Evolutionary conservation across 371 early-diverging fungal genomes (phyloP).

Genomic region (Mucor piriformis): DNA sequence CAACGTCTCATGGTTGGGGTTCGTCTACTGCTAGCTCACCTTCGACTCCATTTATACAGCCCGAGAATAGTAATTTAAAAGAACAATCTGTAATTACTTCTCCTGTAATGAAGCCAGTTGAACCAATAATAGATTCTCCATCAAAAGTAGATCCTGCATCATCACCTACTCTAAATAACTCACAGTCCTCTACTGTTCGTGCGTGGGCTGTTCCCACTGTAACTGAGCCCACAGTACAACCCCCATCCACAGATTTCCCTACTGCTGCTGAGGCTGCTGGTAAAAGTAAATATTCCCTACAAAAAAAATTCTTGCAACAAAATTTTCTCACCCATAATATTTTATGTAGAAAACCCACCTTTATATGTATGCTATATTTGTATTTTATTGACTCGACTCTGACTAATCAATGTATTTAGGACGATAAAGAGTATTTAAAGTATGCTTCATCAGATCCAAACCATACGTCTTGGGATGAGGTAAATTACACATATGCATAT

Average conservation of each 20-base stretch:
- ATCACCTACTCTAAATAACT: constrained; percentile 16
- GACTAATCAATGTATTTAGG: constrained; percentile 7
- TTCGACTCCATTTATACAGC: constrained; percentile 2
- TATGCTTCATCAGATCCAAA: constrained; percentile 25
- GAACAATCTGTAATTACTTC: neutral
- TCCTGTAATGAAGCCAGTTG: constrained; percentile 1
- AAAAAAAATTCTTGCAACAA: neutral
- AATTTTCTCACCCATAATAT: constrained; percentile 5
- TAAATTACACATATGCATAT: constrained; percentile 7
- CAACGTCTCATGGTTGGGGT: constrained; percentile 39
- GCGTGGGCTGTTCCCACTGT: constrained; percentile 29
- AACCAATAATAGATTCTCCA: constrained; percentile 1
- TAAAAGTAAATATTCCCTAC: constrained; percentile 8
- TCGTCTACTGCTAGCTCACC: constrained; percentile 26
- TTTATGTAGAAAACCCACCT: constrained; percentile 8
- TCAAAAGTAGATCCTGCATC: constrained; percentile 23
- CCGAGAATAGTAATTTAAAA: neutral
- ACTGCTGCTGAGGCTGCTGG: constrained; percentile 31
- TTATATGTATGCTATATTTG: constrained; percentile 7
- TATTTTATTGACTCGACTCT: neutral
- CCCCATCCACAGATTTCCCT: constrained; percentile 29
- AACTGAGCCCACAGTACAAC: neutral
- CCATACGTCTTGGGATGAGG: constrained; percentile 43
- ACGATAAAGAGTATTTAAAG: constrained; percentile 24
- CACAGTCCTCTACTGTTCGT: constrained; percentile 17